phyloP scores from a whole-genome alignment of 768 basidiomycete species.

The Leccinellum luteum region DNA sequence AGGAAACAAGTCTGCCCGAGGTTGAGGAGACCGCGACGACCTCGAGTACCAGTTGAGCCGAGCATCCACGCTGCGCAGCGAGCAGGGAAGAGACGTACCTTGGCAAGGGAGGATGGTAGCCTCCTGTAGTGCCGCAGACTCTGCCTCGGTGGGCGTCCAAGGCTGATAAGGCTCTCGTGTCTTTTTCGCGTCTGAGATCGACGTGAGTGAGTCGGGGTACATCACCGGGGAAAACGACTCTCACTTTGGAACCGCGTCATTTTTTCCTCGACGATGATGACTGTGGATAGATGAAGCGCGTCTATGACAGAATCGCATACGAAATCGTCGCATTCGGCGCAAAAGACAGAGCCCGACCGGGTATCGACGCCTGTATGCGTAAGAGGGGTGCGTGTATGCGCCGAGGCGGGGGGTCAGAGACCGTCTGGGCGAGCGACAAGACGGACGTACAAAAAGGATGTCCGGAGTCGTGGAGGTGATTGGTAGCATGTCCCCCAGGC shows the following conservation, averaged over 20 bases:
- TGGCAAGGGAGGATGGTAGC: conserved; percentile 64
- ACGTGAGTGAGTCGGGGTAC: background rate
- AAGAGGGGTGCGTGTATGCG: background rate
- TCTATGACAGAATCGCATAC: conserved; percentile 60
- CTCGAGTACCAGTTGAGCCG: conserved; percentile 35
- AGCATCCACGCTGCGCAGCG: background rate
- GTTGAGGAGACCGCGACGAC: conserved; percentile 81
- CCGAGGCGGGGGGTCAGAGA: background rate
- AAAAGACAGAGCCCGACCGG: conserved; percentile 72
- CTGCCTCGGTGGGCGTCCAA: conserved; percentile 47
- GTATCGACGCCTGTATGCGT: conserved; percentile 62
- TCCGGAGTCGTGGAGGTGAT: conserved; percentile 53
- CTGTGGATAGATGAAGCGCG: conserved; percentile 40
- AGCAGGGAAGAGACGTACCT: conserved; percentile 39
- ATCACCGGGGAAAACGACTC: background rate
- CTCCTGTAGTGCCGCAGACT: conserved; percentile 46
- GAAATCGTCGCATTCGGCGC: conserved; percentile 71
- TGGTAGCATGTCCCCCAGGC: conserved; percentile 52
- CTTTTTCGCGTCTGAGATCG: conserved; percentile 36
- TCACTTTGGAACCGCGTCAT: conserved; percentile 53
- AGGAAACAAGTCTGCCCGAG: conserved; percentile 94
- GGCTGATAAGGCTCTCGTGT: conserved; percentile 46
- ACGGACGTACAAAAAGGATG: conserved; percentile 65
- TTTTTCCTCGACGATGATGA: conserved; percentile 58
- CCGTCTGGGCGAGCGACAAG: background rate